Base-by-base conservation (phyloP, 441 rosid genomes). In the Melastoma candidum region DNA sequence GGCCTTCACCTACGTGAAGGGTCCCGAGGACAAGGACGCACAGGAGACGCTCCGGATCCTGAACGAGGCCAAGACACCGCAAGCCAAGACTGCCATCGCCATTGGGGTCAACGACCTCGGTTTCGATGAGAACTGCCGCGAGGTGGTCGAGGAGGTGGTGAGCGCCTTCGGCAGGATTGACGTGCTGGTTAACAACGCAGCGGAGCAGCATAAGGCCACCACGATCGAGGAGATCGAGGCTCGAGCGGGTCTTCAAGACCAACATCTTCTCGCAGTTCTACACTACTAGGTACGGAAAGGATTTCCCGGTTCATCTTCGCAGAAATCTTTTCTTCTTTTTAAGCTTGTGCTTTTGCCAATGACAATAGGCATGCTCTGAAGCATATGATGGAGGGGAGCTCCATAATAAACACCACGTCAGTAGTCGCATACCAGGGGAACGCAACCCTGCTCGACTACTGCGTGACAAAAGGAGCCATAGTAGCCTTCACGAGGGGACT, bases 311-410 rank as follows among this genome's bases (percentile, higher is more conserved):
- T 46, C 4, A 46, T 46, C 13, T 46, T 4, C n/a, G 7, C 13
- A 46, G 3, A 3, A 46, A 46, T 46, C 6, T 17, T 17, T 17
- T 17, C 22, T 17, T 17, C 22, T 17, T 17, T 17, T 17, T 17
- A 32, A 32, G 41, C 5, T 32, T 29, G 7, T 29, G 7, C 7
- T 29, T 3, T 29, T 29, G 1, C 3, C 3, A 29, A 14, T 8
- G 22, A 11, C 22, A 41, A 26, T 26, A 79, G 88, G 81, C 83
- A 77, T 59, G 74, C 74, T 2, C 44, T 84, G 75, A 81, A 74
- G 82, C 90, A 87, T 69, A 84, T 85, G 97, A 83, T 72, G 67
- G 85, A 76, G 59, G 96, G 93, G 0, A 63, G 96, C 29, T 47
- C 75, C 11, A 81, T 87, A 48, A 87, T 90, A 66, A 85, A 90